A percentile compares a stretch with the other conserved stretches of the same genome.
phyloP scores from a whole-genome alignment of 2,329 filamentous ascomycete species.

The Ophiostoma australiae region DNA sequence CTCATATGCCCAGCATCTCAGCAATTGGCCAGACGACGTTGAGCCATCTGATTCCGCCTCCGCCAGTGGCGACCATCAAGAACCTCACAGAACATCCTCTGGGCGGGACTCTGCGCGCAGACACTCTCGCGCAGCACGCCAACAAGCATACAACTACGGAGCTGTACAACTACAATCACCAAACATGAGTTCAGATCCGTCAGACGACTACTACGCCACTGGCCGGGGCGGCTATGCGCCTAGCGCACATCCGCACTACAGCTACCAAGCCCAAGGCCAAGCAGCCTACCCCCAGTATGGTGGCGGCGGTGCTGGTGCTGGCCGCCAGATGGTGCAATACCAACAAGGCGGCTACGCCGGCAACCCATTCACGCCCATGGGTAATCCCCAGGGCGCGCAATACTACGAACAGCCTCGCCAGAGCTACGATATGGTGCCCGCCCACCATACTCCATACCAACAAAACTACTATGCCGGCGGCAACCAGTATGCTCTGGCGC shows the following conservation, averaged over 20 bases:
- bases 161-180: slow-evolving; percentile 38
- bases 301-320: slow-evolving; percentile 27
- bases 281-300: slow-evolving; percentile 39
- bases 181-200: slow-evolving; percentile 59
- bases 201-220: slow-evolving; percentile 53
- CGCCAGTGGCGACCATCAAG: slow-evolving; percentile 36
- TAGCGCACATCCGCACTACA: slow-evolving; percentile 31
- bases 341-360: slow-evolving; percentile 31
- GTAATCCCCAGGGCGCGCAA: slow-evolving; percentile 27
- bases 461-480: slow-evolving; percentile 35
- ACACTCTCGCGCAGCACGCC: slow-evolving; percentile 29
- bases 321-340: slow-evolving; percentile 33
- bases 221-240: slow-evolving; percentile 34
- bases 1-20: slow-evolving; percentile 30
- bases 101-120: slow-evolving; percentile 39
- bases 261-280: slow-evolving; percentile 45
- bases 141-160: slow-evolving; percentile 28
- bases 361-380: slow-evolving; percentile 43
- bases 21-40: slow-evolving; percentile 41
- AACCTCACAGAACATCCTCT: slow-evolving; percentile 36
- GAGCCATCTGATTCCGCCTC: slow-evolving; percentile 58
- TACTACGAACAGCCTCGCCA: slow-evolving; percentile 33
- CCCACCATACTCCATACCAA: slow-evolving; percentile 49
- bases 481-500: slow-evolving; percentile 33
- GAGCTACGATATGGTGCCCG: slow-evolving; percentile 33